These are phyloP conservation scores for Pterocarpus macrocarpus DNA, from an alignment of 306 rosid species.

Conservation along the genomic window DNA sequence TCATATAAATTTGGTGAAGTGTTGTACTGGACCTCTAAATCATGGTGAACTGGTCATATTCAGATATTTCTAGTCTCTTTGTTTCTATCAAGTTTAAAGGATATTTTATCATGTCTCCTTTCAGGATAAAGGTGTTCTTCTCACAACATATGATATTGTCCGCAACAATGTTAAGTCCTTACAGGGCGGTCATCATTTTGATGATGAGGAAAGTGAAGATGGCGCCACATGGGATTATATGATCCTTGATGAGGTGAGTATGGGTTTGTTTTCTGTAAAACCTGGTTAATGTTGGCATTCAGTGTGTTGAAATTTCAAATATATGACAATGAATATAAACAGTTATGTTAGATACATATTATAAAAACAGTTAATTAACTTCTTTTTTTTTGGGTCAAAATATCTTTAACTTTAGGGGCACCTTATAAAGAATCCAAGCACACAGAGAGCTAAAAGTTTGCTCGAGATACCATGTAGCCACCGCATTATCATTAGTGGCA, in stretches of 20 bases:
- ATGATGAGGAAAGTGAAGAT: constrained; percentile 74
- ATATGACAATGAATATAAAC: constrained; percentile 7
- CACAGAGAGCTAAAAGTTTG: constrained; percentile 97
- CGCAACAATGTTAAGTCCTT: constrained; percentile 85
- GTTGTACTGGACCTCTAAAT: neutral
- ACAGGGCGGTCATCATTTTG: constrained; percentile 51
- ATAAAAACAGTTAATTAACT: neutral
- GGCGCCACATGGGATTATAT: constrained; percentile 83
- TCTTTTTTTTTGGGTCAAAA: constrained; percentile 33
- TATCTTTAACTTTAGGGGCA: constrained; percentile 74
- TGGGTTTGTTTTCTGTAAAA: constrained; percentile 18
- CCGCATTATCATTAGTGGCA: constrained; percentile 90
- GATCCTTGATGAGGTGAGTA: constrained; percentile 93
- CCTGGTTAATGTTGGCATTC: constrained; percentile 15
- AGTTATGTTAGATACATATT: neutral
- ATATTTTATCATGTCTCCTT: constrained; percentile 24
- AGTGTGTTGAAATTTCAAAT: constrained; percentile 32
- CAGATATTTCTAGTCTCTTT: constrained; percentile 4
- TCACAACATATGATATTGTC: constrained; percentile 94
- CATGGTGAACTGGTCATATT: constrained; percentile 11
- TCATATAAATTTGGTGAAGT: constrained; percentile 21
- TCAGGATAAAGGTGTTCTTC: constrained; percentile 93
- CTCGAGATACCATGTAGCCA: constrained; percentile 86
- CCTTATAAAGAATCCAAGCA: constrained; percentile 93
- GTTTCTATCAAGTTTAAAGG: constrained; percentile 27